A percentile compares a stretch with the other conserved stretches of the same genome.
Evolutionary conservation across 2,329 filamentous ascomycete genomes (phyloP).

Genomic region (Colletotrichum aenigma): DNA sequence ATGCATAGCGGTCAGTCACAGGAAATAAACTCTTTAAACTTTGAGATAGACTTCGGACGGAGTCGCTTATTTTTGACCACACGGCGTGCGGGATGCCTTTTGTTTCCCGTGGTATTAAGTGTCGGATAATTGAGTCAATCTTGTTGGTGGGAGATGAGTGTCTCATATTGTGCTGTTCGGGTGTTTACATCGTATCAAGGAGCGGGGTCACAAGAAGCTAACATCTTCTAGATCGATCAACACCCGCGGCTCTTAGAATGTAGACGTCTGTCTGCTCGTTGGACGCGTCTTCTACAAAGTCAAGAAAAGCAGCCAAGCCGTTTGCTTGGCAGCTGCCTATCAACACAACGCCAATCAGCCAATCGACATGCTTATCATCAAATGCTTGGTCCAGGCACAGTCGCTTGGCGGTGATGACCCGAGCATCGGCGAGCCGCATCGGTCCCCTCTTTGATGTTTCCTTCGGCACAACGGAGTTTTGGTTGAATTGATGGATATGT

Average conservation of each 20-base stretch:
- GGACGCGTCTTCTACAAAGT: not conserved
- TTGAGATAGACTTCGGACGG: slow-evolving; percentile 6
- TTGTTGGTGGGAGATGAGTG: not conserved
- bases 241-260: not conserved
- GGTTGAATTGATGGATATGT: not conserved
- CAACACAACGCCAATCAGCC: not conserved
- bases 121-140: not conserved
- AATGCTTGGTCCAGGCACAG: not conserved
- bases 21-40: slow-evolving; percentile 19
- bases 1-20: not conserved
- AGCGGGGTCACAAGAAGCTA: not conserved
- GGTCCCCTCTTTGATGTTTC: not conserved
- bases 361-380: not conserved
- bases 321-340: slow-evolving; percentile 7
- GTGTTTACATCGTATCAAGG: not conserved
- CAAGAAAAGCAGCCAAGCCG: not conserved
- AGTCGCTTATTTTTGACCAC: slow-evolving; percentile 1
- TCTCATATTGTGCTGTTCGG: not conserved
- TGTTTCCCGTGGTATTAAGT: not conserved
- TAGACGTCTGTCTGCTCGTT: not conserved
- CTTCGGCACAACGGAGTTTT: not conserved
- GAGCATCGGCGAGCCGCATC: slow-evolving; percentile 2
- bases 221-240: not conserved
- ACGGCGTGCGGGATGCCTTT: not conserved
- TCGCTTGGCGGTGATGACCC: not conserved